Evolutionary conservation across 805 yeast genomes (phyloP), one percentile per base, ranked within the genome.

Genomic region (Torulaspora maleeae): DNA sequence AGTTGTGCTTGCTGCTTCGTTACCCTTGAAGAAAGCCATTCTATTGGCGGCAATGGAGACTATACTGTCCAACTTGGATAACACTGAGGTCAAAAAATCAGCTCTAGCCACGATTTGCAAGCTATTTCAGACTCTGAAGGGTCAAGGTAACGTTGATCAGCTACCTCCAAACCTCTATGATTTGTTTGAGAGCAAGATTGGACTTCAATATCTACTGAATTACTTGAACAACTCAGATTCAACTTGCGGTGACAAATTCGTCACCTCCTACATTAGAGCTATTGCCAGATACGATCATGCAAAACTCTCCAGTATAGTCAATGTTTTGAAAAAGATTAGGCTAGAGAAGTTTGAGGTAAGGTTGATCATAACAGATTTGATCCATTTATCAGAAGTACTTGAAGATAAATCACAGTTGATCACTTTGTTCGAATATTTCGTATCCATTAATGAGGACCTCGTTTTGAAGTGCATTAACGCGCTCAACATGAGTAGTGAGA

Each of bases 1-100:
- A 19, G 78, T 91, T 0, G 96, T 91, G 2, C 69, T 90, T 41
- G 77, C 84, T 5, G 74, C 91, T 3, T 83, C 91, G 37, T 74
- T 82, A 39, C 83, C 87, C 5, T 72, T 93, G 33, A 73, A 56
- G 28, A 61, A 60, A 27, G 70, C 74, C 11, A 77, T 85, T 12
- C 66, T 79, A 13, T 66, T 74, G 41, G 88, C 89, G 5, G 78
- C 86, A 1, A 71, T 77, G 27, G 79, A 76, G 48, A 79, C 85
- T 1, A 75, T 85, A 20, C 65, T 80, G 27, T 52, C 71, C 10
- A 71, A 70, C 50, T 70, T 80, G 60, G 61, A 72, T 3, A 54
- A 59, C 17, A 62, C 61, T 34, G 66, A 60, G 32, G 65, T 69
- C 10, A 68, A 68, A 45, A 66, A 59, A 34, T 73, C 78, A 29